Evolutionary conservation across 257 asterid genomes (phyloP), one percentile per base, ranked within the genome.

Genomic region (Solanum sitiens): DNA sequence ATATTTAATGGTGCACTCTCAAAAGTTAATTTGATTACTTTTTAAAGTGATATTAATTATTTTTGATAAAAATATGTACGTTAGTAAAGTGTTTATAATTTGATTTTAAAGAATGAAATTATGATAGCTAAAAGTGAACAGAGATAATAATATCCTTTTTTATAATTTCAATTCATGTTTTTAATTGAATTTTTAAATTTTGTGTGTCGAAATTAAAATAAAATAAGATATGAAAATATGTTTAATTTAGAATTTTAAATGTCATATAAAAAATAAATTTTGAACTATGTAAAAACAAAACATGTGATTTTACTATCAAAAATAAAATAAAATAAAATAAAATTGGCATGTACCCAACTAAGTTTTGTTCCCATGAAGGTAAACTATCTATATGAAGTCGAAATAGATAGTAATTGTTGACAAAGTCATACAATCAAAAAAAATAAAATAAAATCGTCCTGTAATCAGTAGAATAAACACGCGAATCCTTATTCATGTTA

Each of bases 71-170:
- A 56, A 0, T 0, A 56, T 56, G 3, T 0, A 50, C 2, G 2
- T 47, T 13, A 47, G 20, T 47, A 47, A 47, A 47, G 2, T 47
- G 0, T 47, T 14, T 47, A 14, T 50, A 1, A 0, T 50, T 50
- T 50, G 21, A 50, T 7, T 47, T 20, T 50, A 50, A 15, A 2
- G 15, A 53, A 2, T 53, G 4, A 56, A 56, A 56, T 18, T 0
- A 56, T 0, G 2, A 56, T 0, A 56, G 3, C 1, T 7, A 56
- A 56, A 56, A 7, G 11, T 7, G 0, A 0, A 56, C 4, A 9
- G 4, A 56, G n/a, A 0, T 6, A 50, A 0, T 50, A 61, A 23
- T 23, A 61, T 0, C 8, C 10, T 63, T n/a, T 21, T 63, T 23
- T 11, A 59, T 11, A 59, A 25, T 23, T 10, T 63, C 30, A 61